These are phyloP conservation scores for Herpetospermum pedunculosum DNA, from an alignment of 306 rosid species.

Conservation along the genomic window DNA sequence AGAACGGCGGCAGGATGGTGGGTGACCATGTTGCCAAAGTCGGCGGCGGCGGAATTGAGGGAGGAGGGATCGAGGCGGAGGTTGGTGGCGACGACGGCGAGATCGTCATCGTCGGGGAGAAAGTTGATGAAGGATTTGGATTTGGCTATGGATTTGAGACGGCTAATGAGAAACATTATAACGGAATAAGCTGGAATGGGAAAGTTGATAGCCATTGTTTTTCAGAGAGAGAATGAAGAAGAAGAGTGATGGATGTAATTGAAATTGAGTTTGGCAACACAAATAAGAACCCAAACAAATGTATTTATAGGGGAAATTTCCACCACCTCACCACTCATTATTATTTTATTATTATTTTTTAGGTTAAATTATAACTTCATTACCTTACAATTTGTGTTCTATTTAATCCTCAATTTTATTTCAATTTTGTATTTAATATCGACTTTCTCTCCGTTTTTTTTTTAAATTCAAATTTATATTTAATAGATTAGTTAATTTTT, in stretches of 20 bases:
- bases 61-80: slow-evolving; percentile 39
- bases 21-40: slow-evolving; percentile 43
- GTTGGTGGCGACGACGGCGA: slow-evolving; percentile 11
- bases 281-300: neutral
- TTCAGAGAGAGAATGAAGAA: slow-evolving; percentile 3
- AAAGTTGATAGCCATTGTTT: slow-evolving; percentile 26
- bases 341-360: no score
- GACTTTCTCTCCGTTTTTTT: no score
- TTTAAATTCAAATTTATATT: no score
- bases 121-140: slow-evolving; percentile 19
- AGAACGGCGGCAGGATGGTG: slow-evolving; percentile 42
- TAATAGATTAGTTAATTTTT: no score
- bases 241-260: neutral
- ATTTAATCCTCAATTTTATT: no score
- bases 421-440: no score
- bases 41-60: slow-evolving; percentile 36
- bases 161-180: slow-evolving; percentile 23
- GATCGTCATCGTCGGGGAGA: neutral
- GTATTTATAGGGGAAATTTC: neutral
- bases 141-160: slow-evolving; percentile 28
- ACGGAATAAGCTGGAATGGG: slow-evolving; percentile 14
- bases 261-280: slow-evolving; percentile 10
- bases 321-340: no score
- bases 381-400: no score
- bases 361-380: no score